Conservation (phyloP, 306 rosid genomes). For the Luffa acutangula region DNA sequence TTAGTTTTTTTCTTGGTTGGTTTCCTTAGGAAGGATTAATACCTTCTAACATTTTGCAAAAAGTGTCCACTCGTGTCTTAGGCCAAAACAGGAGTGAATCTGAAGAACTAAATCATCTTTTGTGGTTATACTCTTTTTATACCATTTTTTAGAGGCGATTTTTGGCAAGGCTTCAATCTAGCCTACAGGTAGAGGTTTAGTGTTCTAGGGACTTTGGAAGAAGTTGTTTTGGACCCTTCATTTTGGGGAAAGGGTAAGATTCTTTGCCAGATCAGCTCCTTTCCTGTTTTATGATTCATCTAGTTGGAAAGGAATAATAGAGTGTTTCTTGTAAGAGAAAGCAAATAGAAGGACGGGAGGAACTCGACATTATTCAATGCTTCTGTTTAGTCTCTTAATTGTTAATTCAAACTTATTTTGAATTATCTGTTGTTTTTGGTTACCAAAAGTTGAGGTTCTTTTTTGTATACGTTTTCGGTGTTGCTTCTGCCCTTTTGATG, state of each 20-base stretch:
- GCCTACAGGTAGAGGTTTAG: background rate
- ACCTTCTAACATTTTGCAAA: no score
- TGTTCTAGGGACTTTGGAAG: background rate
- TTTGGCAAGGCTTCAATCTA: background rate
- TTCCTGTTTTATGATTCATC: no score
- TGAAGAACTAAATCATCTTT: no score
- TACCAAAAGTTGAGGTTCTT: background rate
- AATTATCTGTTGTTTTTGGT: background rate
- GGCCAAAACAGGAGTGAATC: no score
- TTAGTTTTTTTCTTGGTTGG: no score
- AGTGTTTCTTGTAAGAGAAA: no score
- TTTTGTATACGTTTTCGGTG: background rate
- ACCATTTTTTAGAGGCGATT: background rate
- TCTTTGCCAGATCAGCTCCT: background rate
- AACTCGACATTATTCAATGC: background rate
- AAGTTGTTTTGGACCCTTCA: background rate
- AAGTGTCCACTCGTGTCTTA: no score
- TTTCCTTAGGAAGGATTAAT: no score
- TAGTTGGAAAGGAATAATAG: no score
- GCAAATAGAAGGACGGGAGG: background rate
- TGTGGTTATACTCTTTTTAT: no score
- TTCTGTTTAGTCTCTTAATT: background rate
- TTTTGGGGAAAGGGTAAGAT: background rate
- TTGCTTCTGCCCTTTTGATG: background rate
- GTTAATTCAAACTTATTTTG: background rate